Evolutionary conservation across 192 early-diverging fungal genomes (phyloP), one percentile per base, ranked within the genome.

Genomic region (Gryganskiella cystojenkinii): DNA sequence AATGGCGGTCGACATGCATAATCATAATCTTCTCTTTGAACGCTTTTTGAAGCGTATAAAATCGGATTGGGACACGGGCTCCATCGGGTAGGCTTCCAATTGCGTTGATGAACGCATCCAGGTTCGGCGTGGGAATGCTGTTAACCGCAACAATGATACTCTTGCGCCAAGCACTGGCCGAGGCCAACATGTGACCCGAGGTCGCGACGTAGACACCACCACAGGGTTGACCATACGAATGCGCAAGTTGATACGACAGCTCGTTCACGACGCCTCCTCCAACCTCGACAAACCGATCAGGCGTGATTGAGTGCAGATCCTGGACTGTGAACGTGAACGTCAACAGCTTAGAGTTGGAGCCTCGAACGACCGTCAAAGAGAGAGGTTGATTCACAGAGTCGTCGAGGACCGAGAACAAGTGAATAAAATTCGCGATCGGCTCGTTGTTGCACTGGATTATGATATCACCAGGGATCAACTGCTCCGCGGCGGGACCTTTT

Each of bases 1-100:
- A 98, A 71, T 95, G 95, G 59, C 94, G 84, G 70, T 95, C 91
- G 9, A 95, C 90, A 59, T 87, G 90, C 83, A 96, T 94, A 50
- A 98, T 91, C 70, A 88, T 88, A 15, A 98, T 86, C 47, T 87
- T 89, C 56, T 92, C 90, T 31, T 90, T 90, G 81, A 96, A 90
- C 9, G 93, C 89, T 61, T 94, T 91, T 20, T 87, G 90, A 13
- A 98, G 88, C 10, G 87, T 79, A 71, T 93, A 96, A 84, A 90
- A 95, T 24, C 85, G 70, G 24, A 86, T 64, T 25, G 87, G 87
- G 4, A 88, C 85, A 59, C 87, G 68, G 10, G 85, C 83, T n/a
- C 87, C 85, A 65, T 93, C 89, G 27, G 90, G 86, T 6, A 93
- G 67, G 15, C 79, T 86, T 37, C 84, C 80, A 63, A 93, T 85